A percentile compares a stretch with the other conserved stretches of the same genome.
Evolutionary conservation across 768 basidiomycete species (phyloP).

Genomic region (Tylopilus sp.): DNA sequence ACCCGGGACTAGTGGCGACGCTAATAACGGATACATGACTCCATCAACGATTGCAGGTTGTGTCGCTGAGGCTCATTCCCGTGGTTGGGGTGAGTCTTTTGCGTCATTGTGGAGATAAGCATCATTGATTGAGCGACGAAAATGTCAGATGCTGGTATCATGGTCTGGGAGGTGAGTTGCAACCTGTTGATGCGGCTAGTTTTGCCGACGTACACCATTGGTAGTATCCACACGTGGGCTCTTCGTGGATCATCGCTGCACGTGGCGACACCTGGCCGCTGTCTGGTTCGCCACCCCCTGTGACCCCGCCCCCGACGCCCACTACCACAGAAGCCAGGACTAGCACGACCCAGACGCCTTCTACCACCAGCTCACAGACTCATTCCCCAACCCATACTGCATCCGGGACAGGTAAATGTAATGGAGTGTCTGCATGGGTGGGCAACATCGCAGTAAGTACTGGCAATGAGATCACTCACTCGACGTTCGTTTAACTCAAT

Average conservation of each 20-base stretch:
- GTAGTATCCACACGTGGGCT: conserved; percentile 25
- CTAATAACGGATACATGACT: conserved; percentile 52
- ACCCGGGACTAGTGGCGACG: conserved; percentile 30
- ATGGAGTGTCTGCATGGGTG: background rate
- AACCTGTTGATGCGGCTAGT: background rate
- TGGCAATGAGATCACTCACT: background rate
- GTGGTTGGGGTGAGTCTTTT: conserved; percentile 60
- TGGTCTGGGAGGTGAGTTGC: conserved; percentile 37
- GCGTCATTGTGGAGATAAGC: background rate
- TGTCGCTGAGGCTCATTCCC: conserved; percentile 51
- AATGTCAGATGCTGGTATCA: conserved; percentile 15
- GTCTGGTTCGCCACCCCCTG: background rate
- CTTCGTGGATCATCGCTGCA: conserved; percentile 37
- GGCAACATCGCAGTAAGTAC: background rate
- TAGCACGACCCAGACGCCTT: too few species aligned
- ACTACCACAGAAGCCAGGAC: too few species aligned
- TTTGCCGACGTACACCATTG: background rate
- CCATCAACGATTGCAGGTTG: conserved; percentile 53
- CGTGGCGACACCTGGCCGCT: conserved; percentile 32
- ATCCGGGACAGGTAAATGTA: background rate
- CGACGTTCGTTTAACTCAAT: too few species aligned
- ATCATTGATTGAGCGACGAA: too few species aligned
- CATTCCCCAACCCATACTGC: too few species aligned
- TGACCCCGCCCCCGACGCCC: background rate
- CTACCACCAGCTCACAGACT: too few species aligned